Evolutionary conservation across 2,329 filamentous ascomycete genomes (phyloP).

Genomic region (Falciphora oryzae): DNA sequence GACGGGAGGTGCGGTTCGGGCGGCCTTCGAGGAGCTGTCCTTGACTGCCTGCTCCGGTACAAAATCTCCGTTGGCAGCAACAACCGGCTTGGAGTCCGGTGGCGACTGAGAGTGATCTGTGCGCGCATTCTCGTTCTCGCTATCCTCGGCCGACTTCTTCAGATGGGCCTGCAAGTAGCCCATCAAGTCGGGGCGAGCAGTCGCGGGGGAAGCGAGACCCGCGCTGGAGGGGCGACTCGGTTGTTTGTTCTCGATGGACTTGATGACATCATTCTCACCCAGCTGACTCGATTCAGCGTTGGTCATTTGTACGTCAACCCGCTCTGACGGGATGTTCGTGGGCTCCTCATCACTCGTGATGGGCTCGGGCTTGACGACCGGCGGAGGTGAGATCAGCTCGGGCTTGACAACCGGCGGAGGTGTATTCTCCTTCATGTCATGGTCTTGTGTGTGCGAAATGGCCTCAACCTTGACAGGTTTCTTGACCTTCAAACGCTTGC

Average conservation of each 20-base stretch:
- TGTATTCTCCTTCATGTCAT: background rate
- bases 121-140: background rate
- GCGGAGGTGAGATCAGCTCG: background rate
- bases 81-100: background rate
- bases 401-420: background rate
- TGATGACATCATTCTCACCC: background rate
- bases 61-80: background rate
- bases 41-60: background rate
- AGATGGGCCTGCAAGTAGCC: background rate
- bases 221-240: background rate
- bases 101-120: background rate
- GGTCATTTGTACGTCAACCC: background rate
- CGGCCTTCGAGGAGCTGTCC: too few relatives aligned
- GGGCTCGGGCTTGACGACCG: background rate
- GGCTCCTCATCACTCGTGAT: background rate
- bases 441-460: background rate
- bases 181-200: background rate
- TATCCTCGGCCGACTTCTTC: background rate
- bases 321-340: background rate
- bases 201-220: background rate
- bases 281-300: background rate
- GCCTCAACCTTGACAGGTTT: conserved; percentile 10
- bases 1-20: background rate
- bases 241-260: background rate
- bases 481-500: conserved; percentile 36